Evolutionary conservation across 768 basidiomycete genomes (phyloP).

Genomic region (Rhizopogon roseolus): DNA sequence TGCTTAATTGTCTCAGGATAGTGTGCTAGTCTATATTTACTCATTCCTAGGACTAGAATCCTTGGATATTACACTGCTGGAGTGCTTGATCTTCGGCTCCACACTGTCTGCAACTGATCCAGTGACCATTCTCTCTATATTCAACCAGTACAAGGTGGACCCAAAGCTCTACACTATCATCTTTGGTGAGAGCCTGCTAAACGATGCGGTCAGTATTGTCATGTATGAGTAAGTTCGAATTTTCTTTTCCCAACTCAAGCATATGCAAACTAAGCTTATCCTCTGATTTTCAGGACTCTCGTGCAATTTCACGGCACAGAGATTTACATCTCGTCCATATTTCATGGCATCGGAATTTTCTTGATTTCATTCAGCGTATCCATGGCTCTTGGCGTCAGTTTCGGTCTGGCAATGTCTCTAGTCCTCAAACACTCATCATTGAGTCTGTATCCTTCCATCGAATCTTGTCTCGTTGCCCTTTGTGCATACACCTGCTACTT

Average conservation of each 20-base stretch:
- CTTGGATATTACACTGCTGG: constrained; percentile 77
- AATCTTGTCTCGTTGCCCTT: constrained; percentile 93
- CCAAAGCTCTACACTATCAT: constrained; percentile 97
- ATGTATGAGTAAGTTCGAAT: constrained; percentile 90
- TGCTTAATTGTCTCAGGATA: constrained; percentile 52
- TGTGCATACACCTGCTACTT: constrained; percentile 98
- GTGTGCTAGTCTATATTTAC: constrained; percentile 91
- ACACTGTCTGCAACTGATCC: constrained; percentile 97
- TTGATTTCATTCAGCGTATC: constrained; percentile 91
- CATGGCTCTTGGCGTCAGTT: constrained; percentile 89
- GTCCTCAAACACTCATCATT: constrained; percentile 93
- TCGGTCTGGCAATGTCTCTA: constrained; percentile 88
- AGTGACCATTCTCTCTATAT: constrained; percentile 96
- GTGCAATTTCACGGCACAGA: constrained; percentile 89
- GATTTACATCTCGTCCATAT: constrained; percentile 81
- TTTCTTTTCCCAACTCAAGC: background rate
- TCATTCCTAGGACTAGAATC: constrained; percentile 91
- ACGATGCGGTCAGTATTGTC: constrained; percentile 99
- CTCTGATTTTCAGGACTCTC: constrained; percentile 57
- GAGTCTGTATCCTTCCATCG: constrained; percentile 84
- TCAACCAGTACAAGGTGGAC: constrained; percentile 98
- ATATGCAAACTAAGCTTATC: background rate
- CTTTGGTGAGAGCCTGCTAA: constrained; percentile 93
- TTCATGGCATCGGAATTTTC: constrained; percentile 98
- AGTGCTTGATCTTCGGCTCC: constrained; percentile 95